phyloP scores from a whole-genome alignment of 768 basidiomycete genomes.

The Podaxis sp. region DNA sequence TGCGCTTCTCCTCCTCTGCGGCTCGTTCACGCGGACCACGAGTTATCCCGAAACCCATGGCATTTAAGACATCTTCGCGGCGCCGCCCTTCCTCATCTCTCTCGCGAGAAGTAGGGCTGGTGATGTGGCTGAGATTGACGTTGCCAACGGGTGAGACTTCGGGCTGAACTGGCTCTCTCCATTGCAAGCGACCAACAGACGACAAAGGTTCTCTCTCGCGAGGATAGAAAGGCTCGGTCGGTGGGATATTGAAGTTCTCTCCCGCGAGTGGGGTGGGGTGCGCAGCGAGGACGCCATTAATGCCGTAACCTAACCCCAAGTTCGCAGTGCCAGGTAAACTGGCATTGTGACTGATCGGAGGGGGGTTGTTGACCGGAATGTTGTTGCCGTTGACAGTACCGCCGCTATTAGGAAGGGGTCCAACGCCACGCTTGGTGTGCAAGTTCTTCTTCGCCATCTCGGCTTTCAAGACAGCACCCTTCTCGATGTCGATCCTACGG shows the following conservation, averaged over 20 bases:
- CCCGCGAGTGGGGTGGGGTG: constrained; percentile 1
- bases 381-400: constrained; percentile 24
- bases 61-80: constrained; percentile 33
- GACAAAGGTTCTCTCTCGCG: constrained; percentile 16
- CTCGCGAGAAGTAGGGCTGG: constrained; percentile 16
- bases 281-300: constrained; percentile 1
- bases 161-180: constrained; percentile 18
- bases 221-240: constrained; percentile 14
- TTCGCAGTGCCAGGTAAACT: constrained; percentile 2
- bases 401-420: constrained; percentile 48
- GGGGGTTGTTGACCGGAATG: constrained; percentile 17
- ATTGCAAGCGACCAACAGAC: constrained; percentile 16
- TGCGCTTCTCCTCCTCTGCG: constrained; percentile 64
- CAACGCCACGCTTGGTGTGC: constrained; percentile 90
- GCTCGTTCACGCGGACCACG: constrained; percentile 64
- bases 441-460: constrained; percentile 99
- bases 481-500: constrained; percentile 87
- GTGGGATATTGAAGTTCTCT: constrained; percentile 10
- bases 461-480: constrained; percentile 90
- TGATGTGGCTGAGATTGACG: constrained; percentile 7
- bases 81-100: constrained; percentile 50
- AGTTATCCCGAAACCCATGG: constrained; percentile 37
- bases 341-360: constrained; percentile 21
- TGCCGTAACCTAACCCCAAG: background rate
- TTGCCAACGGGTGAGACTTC: constrained; percentile 17